phyloP scores from a whole-genome alignment of 345 rosid genomes.

The Salix viminalis region DNA sequence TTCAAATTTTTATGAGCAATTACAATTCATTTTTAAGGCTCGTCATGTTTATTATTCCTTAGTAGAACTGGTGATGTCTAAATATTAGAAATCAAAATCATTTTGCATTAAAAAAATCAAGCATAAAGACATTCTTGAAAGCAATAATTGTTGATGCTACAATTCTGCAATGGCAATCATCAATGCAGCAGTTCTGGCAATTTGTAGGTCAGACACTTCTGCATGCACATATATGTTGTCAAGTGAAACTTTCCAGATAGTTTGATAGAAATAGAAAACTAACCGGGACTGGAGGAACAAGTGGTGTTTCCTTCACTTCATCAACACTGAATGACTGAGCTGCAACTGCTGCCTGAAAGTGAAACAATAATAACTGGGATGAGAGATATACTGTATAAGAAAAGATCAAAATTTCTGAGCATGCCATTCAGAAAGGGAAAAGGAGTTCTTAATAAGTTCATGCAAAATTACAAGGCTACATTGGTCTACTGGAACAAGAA shows the following conservation, averaged over 20 bases:
- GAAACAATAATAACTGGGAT: conserved; percentile 3
- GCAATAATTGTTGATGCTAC: not conserved
- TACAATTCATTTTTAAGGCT: not conserved
- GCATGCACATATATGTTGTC: not conserved
- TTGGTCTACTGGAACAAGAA: not conserved
- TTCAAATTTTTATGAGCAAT: not conserved
- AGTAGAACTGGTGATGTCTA: not conserved
- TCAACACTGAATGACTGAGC: conserved; percentile 52
- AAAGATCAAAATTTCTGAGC: not conserved
- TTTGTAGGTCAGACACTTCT: not conserved
- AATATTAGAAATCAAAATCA: not conserved
- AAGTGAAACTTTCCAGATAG: conserved; percentile 1
- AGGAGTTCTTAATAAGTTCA: not conserved
- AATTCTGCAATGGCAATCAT: not conserved
- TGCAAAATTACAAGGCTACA: not conserved
- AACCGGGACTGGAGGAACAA: conserved; percentile 42
- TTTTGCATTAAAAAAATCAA: not conserved
- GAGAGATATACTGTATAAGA: not conserved
- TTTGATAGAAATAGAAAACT: conserved; percentile 20
- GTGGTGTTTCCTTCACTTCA: conserved; percentile 55
- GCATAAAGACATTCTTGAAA: not conserved
- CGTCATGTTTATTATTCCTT: no score
- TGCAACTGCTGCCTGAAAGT: conserved; percentile 76
- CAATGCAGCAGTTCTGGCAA: no score
- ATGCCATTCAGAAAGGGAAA: not conserved